Base-by-base conservation (phyloP, 2,329 filamentous ascomycete genomes). In the Cytospora paraplurivora region DNA sequence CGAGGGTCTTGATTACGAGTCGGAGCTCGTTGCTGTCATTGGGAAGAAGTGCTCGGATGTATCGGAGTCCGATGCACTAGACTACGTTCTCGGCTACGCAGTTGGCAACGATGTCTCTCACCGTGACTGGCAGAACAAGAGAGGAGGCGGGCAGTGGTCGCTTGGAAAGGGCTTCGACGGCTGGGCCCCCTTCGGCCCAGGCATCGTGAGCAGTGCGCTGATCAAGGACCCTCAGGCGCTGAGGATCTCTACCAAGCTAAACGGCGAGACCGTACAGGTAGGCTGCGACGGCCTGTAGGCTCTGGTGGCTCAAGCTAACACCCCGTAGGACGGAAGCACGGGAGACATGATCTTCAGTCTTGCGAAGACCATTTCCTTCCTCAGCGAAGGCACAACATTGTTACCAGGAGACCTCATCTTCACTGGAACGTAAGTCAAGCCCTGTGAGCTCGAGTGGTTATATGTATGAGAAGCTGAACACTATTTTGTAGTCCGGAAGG, bases 81-180 rank as follows among this genome's bases (percentile, higher is more conserved):
- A 88, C 59, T 88, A 91, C 70, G 88, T 93, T 3, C 79, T 92
- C 1, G 91, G 91, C 6, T 93, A 93, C 72, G 81, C 87, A 2
- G 83, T 91, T 38, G 89, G 90, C 60, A 91, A 94, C 75, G 91
- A 94, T 73, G 84, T 94, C n/a, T 91, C 88, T 12, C 89, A 92
- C 76, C 85, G 90, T 49, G 88, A 91, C 68, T 93, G 89, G 88
- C 89, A 92, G 75, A 75, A 90, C 65, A 83, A 87, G 73, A 82
- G 80, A 49, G 88, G 88, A 17, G 87, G 87, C 17, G 83, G 87
- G 1, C 89, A 92, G 75, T 91, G 88, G 88, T 83, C 82, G 0
- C 76, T 90, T 15, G 89, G 88, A 44, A 92, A 92, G 74, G 86
- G 88, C 3, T 92, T 91, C 67, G 89, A 92, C 74, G 87, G 86